A percentile compares a stretch with the other conserved stretches of the same genome.
These are phyloP conservation scores for Colletotrichum sp. DNA, from an alignment of 2,329 filamentous ascomycete species.

Conservation along the genomic window DNA sequence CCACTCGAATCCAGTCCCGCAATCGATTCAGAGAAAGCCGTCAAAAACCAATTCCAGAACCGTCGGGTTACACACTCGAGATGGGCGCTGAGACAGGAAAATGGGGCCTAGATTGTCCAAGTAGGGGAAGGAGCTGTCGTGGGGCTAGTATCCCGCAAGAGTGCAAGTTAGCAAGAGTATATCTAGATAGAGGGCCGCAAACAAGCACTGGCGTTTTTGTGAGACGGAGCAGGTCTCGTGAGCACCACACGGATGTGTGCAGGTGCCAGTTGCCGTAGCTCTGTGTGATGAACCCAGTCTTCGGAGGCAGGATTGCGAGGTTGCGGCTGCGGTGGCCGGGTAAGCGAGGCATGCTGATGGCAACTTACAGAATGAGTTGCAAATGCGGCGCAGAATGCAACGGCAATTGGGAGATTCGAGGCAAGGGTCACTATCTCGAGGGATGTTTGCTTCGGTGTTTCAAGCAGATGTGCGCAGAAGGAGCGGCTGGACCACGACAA, in stretches of 20 bases:
- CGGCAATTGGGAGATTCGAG: slow-evolving; percentile 10
- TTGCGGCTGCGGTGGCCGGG: background rate
- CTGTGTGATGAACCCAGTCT: background rate
- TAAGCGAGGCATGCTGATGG: background rate
- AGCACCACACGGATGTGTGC: slow-evolving; percentile 15
- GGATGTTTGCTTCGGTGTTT: slow-evolving; percentile 14
- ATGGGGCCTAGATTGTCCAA: background rate
- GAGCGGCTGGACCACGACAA: slow-evolving; percentile 20
- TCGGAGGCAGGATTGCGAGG: background rate
- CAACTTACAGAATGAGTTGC: slow-evolving; percentile 12
- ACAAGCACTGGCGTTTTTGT: slow-evolving; percentile 6
- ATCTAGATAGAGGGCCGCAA: slow-evolving; percentile 9
- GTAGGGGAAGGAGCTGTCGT: background rate
- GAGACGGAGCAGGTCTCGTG: slow-evolving; percentile 15
- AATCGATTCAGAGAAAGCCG: background rate
- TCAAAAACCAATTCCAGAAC: background rate
- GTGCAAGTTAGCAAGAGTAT: slow-evolving; percentile 18
- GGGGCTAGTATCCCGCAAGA: background rate
- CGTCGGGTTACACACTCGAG: background rate
- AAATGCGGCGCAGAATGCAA: background rate
- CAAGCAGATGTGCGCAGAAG: background rate
- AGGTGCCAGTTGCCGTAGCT: slow-evolving; percentile 3
- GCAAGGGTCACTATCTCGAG: background rate
- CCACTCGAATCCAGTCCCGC: background rate
- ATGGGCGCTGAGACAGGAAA: background rate